Base-by-base conservation (phyloP, 176 grass and related monocot genomes). In the Oryza officinalis region DNA sequence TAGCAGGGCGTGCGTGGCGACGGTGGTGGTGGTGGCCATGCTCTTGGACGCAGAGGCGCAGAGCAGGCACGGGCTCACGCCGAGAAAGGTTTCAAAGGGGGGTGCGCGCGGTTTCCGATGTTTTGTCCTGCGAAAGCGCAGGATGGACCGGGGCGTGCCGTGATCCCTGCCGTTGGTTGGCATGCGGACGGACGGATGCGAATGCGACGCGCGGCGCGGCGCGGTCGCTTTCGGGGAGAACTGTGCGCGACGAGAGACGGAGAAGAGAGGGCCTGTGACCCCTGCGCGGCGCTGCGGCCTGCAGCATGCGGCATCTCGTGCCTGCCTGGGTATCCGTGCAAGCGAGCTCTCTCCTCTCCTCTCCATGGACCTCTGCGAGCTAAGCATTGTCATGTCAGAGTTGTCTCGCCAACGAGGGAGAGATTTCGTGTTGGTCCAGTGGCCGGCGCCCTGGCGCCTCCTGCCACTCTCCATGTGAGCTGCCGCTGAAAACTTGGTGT, bases 51-150 rank as follows among this genome's bases (percentile, higher is more conserved):
- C 54, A 44, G 74, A 72, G 75, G 49, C 63, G 52, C 18, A 65
- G 67, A 50, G 78, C 65, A 46, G 22, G 71, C 50, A 18, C 20
- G 35, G 44, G 78, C 66, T 60, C 18, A 26, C 73, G 83, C 66
- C 40, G 38, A 41, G 72, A 72, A 86, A 89, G 35, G 52, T 35
- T 86, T 76, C 71, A 81, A 75, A 43, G 60, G 46, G 8, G 64
- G 44, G 28, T 20, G 81, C 68, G 83, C 77, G 76, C 66, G 45
- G 72, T 60, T 76, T 86, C 68, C 63, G 80, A 85, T 17, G 65
- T 25, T 49, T 47, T 38, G 43, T 68, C 33, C 12, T 52, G 22
- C 38, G 25, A n/a, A 8, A 20, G 52, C 44, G 54, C 6, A 14
- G 80, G 83, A 35, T 74, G 63, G 57, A 3, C 13, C 13, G 26